Percentiles rank a stretch among this genome's conserved stretches.
phyloP scores from a whole-genome alignment of 1,284 basidiomycete genomes.

The Heterobasidion parviporum region DNA sequence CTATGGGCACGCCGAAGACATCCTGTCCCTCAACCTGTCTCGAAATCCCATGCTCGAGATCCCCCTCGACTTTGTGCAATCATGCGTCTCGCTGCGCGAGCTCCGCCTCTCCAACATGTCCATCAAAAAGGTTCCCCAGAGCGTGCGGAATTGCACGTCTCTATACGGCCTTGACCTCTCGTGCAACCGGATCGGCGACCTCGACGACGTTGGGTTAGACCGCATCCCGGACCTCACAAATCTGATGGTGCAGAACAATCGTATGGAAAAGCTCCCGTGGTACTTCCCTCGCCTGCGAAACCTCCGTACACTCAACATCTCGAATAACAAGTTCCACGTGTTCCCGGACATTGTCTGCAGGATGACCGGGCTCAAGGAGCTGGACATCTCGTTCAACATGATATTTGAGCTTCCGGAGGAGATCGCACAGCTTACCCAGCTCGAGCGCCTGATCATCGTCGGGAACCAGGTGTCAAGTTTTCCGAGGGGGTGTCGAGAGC shows the following conservation, averaged over 20 bases:
- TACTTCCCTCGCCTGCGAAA: constrained; percentile 74
- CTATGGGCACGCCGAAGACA: constrained; percentile 81
- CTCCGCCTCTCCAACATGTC: constrained; percentile 90
- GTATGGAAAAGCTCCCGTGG: constrained; percentile 80
- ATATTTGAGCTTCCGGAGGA: constrained; percentile 78
- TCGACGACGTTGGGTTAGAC: constrained; percentile 82
- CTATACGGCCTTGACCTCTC: constrained; percentile 86
- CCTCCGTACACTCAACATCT: constrained; percentile 85
- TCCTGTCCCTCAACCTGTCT: constrained; percentile 85
- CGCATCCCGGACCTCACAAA: constrained; percentile 67
- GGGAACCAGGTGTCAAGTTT: constrained; percentile 82
- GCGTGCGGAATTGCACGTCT: constrained; percentile 69
- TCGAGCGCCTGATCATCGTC: constrained; percentile 79
- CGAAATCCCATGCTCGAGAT: constrained; percentile 96
- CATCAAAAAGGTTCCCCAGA: constrained; percentile 88
- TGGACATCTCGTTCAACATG: constrained; percentile 95
- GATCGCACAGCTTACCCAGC: constrained; percentile 62
- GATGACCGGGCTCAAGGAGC: constrained; percentile 69
- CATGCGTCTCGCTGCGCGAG: constrained; percentile 79
- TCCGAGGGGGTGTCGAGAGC: constrained; percentile 57
- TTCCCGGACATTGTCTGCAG: constrained; percentile 77
- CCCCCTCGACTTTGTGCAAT: constrained; percentile 93
- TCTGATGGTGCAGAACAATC: constrained; percentile 89
- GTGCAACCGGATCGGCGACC: constrained; percentile 87
- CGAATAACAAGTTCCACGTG: constrained; percentile 91